A percentile compares a stretch with the other conserved stretches of the same genome.
Evolutionary conservation across 1,284 basidiomycete species (phyloP).

Genomic region (Cryptococcus sp.): DNA sequence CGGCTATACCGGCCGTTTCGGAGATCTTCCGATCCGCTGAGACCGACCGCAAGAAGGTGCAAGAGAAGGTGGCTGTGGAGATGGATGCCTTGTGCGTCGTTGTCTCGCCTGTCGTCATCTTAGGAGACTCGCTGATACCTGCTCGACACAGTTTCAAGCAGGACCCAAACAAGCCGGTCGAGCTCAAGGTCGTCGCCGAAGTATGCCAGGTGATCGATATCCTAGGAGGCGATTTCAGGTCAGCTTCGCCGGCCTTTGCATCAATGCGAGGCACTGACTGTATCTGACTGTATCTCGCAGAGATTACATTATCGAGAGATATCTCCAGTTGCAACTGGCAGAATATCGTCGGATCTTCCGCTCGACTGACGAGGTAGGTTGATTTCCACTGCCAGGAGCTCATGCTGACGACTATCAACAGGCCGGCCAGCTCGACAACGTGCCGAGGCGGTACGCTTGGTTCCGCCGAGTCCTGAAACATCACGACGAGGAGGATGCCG

Average conservation of each 20-base stretch:
- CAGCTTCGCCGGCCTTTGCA: conserved; percentile 1
- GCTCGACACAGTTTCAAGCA: conserved; percentile 66
- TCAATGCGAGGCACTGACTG: conserved; percentile 4
- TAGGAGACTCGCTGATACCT: background rate
- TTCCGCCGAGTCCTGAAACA: conserved; percentile 86
- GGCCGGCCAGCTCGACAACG: conserved; percentile 93
- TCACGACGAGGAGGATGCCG: conserved; percentile 82
- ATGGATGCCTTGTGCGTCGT: conserved; percentile 81
- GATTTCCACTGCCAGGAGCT: background rate
- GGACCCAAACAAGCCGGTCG: conserved; percentile 68
- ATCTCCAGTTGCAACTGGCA: conserved; percentile 84
- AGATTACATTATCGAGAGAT: conserved; percentile 79
- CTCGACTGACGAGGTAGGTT: conserved; percentile 71
- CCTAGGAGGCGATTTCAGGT: conserved; percentile 70
- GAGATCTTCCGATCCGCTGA: conserved; percentile 76
- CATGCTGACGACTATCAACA: conserved; percentile 14
- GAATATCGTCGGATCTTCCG: conserved; percentile 97
- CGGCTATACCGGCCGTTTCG: conserved; percentile 70
- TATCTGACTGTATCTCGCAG: conserved; percentile 36
- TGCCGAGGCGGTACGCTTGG: conserved; percentile 92
- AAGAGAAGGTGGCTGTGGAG: conserved; percentile 76
- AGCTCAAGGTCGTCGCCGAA: conserved; percentile 66
- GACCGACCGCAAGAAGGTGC: conserved; percentile 72
- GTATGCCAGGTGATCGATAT: conserved; percentile 84
- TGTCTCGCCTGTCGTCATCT: background rate